These are phyloP conservation scores for Penicillium soppii DNA, from an alignment of 495 filamentous ascomycete genomes.

Conservation along the genomic window DNA sequence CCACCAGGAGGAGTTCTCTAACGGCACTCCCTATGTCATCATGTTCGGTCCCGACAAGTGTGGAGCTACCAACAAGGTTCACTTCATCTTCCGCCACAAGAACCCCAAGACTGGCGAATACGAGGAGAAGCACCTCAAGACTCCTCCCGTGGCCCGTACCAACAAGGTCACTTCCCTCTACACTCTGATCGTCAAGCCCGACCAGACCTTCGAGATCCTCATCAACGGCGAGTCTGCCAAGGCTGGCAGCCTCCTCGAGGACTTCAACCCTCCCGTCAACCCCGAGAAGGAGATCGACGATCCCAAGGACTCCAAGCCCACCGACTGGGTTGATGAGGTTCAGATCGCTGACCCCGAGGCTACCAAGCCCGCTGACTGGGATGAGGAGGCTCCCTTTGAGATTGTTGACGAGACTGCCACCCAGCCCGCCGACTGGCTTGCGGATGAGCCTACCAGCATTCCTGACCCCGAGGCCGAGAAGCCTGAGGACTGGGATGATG, in stretches of 20 bases:
- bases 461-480: constrained; percentile 97
- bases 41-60: constrained; percentile 99
- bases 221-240: constrained; percentile 84
- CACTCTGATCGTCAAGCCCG: constrained; percentile 90
- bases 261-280: constrained; percentile 92
- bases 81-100: constrained; percentile 99
- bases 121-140: constrained; percentile 97
- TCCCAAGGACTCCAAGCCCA: constrained; percentile 90
- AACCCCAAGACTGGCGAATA: constrained; percentile 99
- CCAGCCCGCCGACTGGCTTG: constrained; percentile 94
- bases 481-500: constrained; percentile 99
- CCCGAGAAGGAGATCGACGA: constrained; percentile 96
- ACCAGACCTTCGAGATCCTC: constrained; percentile 91
- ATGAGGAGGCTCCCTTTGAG: constrained; percentile 97
- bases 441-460: constrained; percentile 79
- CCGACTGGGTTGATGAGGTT: constrained; percentile 91
- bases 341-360: constrained; percentile 90
- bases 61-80: constrained; percentile 98
- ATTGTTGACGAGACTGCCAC: constrained; percentile 90
- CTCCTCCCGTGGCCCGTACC: constrained; percentile 80
- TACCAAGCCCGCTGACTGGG: constrained; percentile 97
- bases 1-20: constrained; percentile 96
- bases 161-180: constrained; percentile 91
- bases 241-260: constrained; percentile 88
- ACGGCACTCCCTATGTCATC: constrained; percentile 95